These are phyloP conservation scores for Wickerhamomyces canadensis DNA, from an alignment of 805 yeast genomes.

Conservation along the genomic window DNA sequence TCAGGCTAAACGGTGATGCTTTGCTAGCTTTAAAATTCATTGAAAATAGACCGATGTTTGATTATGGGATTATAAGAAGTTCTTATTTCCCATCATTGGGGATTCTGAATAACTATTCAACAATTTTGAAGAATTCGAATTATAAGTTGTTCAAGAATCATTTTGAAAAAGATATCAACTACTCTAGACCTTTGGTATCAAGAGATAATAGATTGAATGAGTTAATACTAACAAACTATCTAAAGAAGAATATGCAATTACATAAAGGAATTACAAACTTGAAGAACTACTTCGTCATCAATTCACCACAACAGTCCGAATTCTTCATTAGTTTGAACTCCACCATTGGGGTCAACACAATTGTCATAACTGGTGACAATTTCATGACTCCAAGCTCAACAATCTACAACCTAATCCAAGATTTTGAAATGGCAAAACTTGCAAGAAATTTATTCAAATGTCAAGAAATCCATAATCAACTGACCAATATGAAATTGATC, in stretches of 20 bases:
- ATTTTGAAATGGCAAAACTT: slow-evolving; percentile 5
- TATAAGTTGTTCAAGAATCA: slow-evolving; percentile 10
- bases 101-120: slow-evolving; percentile 5
- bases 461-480: slow-evolving; percentile 6
- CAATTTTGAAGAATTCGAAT: slow-evolving; percentile 8
- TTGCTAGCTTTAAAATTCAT: slow-evolving; percentile 5
- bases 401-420: slow-evolving; percentile 7
- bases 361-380: slow-evolving; percentile 14
- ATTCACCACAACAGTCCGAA: slow-evolving; percentile 18
- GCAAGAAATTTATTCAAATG: slow-evolving; percentile 8
- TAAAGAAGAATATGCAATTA: slow-evolving; percentile 7
- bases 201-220: slow-evolving; percentile 8
- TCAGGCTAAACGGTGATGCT: slow-evolving; percentile 6
- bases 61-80: slow-evolving; percentile 20
- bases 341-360: slow-evolving; percentile 13
- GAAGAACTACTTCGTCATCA: slow-evolving; percentile 17
- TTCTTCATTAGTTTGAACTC: slow-evolving; percentile 16
- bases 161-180: slow-evolving; percentile 6
- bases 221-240: slow-evolving; percentile 6
- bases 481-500: slow-evolving; percentile 4
- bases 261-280: slow-evolving; percentile 3
- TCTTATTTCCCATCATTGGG: slow-evolving; percentile 17
- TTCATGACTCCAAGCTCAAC: slow-evolving; percentile 17
- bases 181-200: slow-evolving; percentile 9
- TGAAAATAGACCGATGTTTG: slow-evolving; percentile 3